These are phyloP conservation scores for Periconia digitata DNA, from an alignment of 2,329 filamentous ascomycete genomes.

Conservation along the genomic window DNA sequence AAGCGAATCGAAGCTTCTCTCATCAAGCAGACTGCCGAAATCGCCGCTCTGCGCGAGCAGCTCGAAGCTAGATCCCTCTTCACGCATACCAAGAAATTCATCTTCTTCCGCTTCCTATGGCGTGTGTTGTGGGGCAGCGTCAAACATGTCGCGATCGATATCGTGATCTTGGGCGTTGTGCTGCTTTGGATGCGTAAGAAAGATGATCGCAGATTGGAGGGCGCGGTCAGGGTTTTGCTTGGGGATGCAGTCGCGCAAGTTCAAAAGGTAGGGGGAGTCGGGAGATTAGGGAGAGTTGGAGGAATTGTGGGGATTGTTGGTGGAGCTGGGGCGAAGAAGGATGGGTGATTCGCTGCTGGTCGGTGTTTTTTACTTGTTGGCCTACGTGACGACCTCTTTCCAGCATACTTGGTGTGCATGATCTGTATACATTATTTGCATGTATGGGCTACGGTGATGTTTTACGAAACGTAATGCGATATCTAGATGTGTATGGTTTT, in stretches of 20 bases:
- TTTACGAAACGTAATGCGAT: no score
- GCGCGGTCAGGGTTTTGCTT: slow-evolving; percentile 68
- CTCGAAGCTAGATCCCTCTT: slow-evolving; percentile 76
- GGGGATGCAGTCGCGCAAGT: slow-evolving; percentile 48
- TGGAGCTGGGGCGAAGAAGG: slow-evolving; percentile 18
- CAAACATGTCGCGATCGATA: slow-evolving; percentile 75
- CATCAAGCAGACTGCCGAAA: slow-evolving; percentile 86
- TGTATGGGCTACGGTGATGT: no score
- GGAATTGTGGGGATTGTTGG: slow-evolving; percentile 24
- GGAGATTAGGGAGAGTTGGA: slow-evolving; percentile 25
- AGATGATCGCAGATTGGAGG: slow-evolving; percentile 72
- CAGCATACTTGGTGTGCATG: no score
- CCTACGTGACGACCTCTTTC: no score
- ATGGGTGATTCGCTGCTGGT: neutral
- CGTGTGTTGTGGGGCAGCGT: slow-evolving; percentile 70
- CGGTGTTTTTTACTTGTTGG: no score
- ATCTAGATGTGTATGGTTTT: no score
- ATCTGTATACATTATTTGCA: no score
- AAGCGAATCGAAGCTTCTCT: slow-evolving; percentile 81
- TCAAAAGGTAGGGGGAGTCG: slow-evolving; percentile 33
- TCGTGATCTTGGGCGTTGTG: slow-evolving; percentile 65
- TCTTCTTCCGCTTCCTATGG: slow-evolving; percentile 62
- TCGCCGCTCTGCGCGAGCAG: slow-evolving; percentile 89
- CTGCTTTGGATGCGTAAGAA: slow-evolving; percentile 72
- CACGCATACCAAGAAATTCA: slow-evolving; percentile 62